Evolutionary conservation across 108 stramenopile genomes (phyloP), one percentile per base, ranked within the genome.

Genomic region (Cyclostephanos tholiformis): DNA sequence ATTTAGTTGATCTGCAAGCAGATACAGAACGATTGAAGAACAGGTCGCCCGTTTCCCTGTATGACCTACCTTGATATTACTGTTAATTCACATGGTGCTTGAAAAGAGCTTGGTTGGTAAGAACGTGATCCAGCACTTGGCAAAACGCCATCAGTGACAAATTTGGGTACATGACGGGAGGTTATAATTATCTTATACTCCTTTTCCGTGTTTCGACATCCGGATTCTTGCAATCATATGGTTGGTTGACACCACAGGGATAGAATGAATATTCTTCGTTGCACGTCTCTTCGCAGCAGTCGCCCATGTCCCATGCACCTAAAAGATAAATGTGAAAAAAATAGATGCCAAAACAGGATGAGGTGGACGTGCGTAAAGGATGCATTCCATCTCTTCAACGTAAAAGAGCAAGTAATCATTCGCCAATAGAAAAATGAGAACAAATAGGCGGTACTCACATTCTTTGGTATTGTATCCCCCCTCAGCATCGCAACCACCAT

Each of bases 261-360:
- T 75, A 82, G 29, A 82, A 82, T 2, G 69, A 43, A 53, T 60
- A 82, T 25, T 82, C 77, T 43, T 63, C 14, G 64, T 83, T 67
- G 55, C 82, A 83, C 2, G 82, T 75, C 7, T 67, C 67, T 63
- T 83, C 73, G 43, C 82, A 83, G 59, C 77, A 83, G 72, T 83
- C 82, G 0, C 77, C 77, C 10, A 67, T 70, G 48, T 83, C 82
- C 58, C 59, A 75, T 16, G 68, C 74, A 20, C 56, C 59, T 61
- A 58, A 20, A 10, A 59, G 39, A 61, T 59, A 14, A 12, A 46
- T 27, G 41, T 52, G 29, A 30, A 35, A 61, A 25, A 2, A 59
- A 30, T 29, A 56, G 52, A 35, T 25, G 38, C 25, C 29, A 44
- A 56, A 44, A 56, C 12, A 22, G 4, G 58, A 12, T 27, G 30